phyloP scores from a whole-genome alignment of 2,329 filamentous ascomycete species.

The Xylaria arbuscula region DNA sequence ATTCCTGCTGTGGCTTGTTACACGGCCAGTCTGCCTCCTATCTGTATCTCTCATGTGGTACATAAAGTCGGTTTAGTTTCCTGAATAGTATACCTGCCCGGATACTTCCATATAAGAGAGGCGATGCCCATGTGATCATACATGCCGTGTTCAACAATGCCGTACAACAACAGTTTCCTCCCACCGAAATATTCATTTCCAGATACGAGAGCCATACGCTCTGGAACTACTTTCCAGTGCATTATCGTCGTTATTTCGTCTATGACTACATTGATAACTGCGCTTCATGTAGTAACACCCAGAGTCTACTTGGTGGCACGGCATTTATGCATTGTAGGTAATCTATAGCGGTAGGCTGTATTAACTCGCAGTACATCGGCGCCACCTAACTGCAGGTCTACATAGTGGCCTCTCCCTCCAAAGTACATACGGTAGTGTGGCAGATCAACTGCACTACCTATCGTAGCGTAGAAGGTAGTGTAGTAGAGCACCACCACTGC shows the following conservation, averaged over 20 bases:
- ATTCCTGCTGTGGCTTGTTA: not conserved
- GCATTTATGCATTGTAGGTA: not conserved
- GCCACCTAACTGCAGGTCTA: slow-evolving; percentile 13
- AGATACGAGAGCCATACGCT: slow-evolving; percentile 17
- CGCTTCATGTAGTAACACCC: not conserved
- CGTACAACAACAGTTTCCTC: not conserved
- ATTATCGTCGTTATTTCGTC: slow-evolving; percentile 6
- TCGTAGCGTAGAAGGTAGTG: not conserved
- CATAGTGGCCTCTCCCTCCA: not conserved
- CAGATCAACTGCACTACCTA: not conserved
- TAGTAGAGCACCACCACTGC: slow-evolving; percentile 7
- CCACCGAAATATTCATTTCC: slow-evolving; percentile 19
- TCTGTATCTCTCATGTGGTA: not conserved
- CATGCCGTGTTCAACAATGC: not conserved
- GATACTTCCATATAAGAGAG: not conserved
- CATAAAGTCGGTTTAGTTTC: not conserved
- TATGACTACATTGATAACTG: not conserved
- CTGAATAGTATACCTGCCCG: not conserved
- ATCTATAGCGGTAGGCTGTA: not conserved
- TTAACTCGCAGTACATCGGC: not conserved
- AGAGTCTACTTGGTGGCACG: not conserved
- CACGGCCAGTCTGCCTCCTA: not conserved
- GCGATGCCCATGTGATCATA: slow-evolving; percentile 8
- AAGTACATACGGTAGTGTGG: no score
- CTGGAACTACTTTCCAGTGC: not conserved